phyloP scores from a whole-genome alignment of 306 rosid species.

The Crataegus laevigata region DNA sequence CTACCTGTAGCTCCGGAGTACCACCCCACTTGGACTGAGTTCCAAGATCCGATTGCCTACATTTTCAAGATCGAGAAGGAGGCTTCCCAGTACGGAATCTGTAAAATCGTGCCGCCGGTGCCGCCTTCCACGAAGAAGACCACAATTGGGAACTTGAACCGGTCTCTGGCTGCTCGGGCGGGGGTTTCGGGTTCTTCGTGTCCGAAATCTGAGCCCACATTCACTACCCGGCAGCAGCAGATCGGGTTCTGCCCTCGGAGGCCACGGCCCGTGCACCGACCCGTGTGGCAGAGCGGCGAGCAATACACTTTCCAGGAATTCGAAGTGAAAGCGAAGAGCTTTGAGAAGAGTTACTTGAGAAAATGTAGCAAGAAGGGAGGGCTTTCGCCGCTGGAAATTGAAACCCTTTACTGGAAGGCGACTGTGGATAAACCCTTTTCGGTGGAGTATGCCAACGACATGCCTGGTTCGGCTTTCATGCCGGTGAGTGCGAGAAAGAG shows the following conservation, averaged over 20 bases:
- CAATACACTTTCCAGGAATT: slow-evolving; percentile 64
- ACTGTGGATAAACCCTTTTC: slow-evolving; percentile 87
- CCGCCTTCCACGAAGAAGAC: slow-evolving; percentile 70
- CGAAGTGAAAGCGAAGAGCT: slow-evolving; percentile 71
- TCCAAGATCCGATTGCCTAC: slow-evolving; percentile 95
- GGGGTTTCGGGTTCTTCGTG: slow-evolving; percentile 18
- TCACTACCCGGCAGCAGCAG: slow-evolving; percentile 99
- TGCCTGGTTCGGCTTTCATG: slow-evolving; percentile 93
- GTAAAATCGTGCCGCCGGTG: slow-evolving; percentile 93
- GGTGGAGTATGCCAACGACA: slow-evolving; percentile 92
- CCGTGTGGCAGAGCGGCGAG: slow-evolving; percentile 98
- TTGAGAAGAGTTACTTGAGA: slow-evolving; percentile 60
- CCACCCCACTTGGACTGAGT: slow-evolving; percentile 64
- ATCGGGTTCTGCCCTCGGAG: slow-evolving; percentile 96
- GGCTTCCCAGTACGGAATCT: slow-evolving; percentile 89
- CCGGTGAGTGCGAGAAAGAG: slow-evolving; percentile 28
- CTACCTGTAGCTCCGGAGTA: slow-evolving; percentile 89
- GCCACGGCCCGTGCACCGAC: slow-evolving; percentile 66
- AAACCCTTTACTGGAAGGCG: slow-evolving; percentile 86
- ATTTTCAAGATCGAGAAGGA: slow-evolving; percentile 98
- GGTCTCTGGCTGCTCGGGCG: slow-evolving; percentile 45
- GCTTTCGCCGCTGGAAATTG: slow-evolving; percentile 58
- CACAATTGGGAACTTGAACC: slow-evolving; percentile 67
- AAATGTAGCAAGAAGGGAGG: slow-evolving; percentile 37
- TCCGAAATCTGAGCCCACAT: slow-evolving; percentile 54